A percentile compares a stretch with the other conserved stretches of the same genome.
Conservation (phyloP, 1,139 yeast species). For the Suhomyces wounanorum region DNA sequence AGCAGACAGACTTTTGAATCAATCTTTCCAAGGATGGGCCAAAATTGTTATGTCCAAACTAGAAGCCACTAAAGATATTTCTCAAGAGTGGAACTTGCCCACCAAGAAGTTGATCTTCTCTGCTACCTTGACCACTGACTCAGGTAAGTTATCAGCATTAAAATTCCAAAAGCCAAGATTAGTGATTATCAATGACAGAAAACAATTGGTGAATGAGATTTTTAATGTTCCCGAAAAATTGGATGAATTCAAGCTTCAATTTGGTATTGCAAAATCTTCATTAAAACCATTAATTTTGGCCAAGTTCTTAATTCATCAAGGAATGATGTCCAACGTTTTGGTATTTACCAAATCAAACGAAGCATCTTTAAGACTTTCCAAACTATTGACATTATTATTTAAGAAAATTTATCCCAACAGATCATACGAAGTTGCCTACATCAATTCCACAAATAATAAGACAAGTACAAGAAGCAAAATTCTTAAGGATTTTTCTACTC, state of each 20-base stretch:
- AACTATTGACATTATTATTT: slow-evolving; percentile 54
- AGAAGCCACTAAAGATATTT: slow-evolving; percentile 27
- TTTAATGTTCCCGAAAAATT: slow-evolving; percentile 58
- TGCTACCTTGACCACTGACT: slow-evolving; percentile 92
- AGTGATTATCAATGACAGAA: slow-evolving; percentile 65
- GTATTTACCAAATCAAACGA: slow-evolving; percentile 88
- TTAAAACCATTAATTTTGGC: slow-evolving; percentile 74
- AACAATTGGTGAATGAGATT: slow-evolving; percentile 51
- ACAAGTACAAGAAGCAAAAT: slow-evolving; percentile 43
- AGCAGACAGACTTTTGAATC: slow-evolving; percentile 89
- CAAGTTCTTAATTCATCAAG: slow-evolving; percentile 46
- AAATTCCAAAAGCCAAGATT: slow-evolving; percentile 70
- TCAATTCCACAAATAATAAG: slow-evolving; percentile 51
- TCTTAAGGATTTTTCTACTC: slow-evolving; percentile 57
- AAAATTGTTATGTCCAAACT: slow-evolving; percentile 58
- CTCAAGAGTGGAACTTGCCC: slow-evolving; percentile 29
- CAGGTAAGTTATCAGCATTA: slow-evolving; percentile 77
- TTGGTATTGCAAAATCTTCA: slow-evolving; percentile 58
- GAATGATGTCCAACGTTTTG: slow-evolving; percentile 44
- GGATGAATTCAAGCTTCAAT: slow-evolving; percentile 50
- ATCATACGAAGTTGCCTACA: slow-evolving; percentile 25
- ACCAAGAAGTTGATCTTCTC: slow-evolving; percentile 75
- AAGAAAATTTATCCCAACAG: slow-evolving; percentile 21
- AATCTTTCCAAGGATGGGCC: slow-evolving; percentile 94
- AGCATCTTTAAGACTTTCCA: slow-evolving; percentile 73